Percentiles rank a stretch among this genome's conserved stretches.
phyloP scores from a whole-genome alignment of 1,284 basidiomycete species.

The Microbotryum silenes-acaulis region DNA sequence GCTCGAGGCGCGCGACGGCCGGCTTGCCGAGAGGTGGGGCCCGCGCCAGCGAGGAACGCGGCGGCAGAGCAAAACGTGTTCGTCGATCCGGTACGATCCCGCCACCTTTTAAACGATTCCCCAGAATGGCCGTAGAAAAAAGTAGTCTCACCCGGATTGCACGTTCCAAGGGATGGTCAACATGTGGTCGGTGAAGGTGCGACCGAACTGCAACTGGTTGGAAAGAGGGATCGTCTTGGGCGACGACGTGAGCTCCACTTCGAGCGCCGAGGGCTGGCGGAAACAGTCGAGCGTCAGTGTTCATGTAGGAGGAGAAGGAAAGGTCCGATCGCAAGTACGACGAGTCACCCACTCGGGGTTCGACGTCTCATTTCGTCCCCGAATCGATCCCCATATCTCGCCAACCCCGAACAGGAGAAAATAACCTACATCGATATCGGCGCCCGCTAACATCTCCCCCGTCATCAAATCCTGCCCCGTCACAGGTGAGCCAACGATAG shows the following conservation, averaged over 20 bases:
- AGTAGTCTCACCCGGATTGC: slow-evolving; percentile 42
- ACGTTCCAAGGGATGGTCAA: slow-evolving; percentile 71
- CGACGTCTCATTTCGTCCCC: background rate
- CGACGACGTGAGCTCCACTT: slow-evolving; percentile 17
- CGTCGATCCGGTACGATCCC: too few relatives aligned
- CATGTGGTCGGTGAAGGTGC: slow-evolving; percentile 81
- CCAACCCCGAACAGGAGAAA: background rate
- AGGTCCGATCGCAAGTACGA: too few relatives aligned
- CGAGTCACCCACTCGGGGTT: background rate
- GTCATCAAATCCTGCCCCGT: slow-evolving; percentile 17
- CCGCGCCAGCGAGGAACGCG: too few relatives aligned
- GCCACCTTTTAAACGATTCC: too few relatives aligned
- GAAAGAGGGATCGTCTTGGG: slow-evolving; percentile 24
- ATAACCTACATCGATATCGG: slow-evolving; percentile 28
- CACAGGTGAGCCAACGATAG: slow-evolving; percentile 6
- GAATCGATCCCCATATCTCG: background rate
- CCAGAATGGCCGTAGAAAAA: too few relatives aligned
- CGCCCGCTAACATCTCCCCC: slow-evolving; percentile 18
- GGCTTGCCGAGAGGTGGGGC: too few relatives aligned
- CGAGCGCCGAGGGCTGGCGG: slow-evolving; percentile 19
- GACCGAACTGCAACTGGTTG: slow-evolving; percentile 43
- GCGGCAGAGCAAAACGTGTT: too few relatives aligned
- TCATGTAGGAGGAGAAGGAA: too few relatives aligned
- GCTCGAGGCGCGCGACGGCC: too few relatives aligned
- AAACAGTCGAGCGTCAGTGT: background rate